Evolutionary conservation across 441 rosid species (phyloP).

Genomic region (Syzygium malaccense): DNA sequence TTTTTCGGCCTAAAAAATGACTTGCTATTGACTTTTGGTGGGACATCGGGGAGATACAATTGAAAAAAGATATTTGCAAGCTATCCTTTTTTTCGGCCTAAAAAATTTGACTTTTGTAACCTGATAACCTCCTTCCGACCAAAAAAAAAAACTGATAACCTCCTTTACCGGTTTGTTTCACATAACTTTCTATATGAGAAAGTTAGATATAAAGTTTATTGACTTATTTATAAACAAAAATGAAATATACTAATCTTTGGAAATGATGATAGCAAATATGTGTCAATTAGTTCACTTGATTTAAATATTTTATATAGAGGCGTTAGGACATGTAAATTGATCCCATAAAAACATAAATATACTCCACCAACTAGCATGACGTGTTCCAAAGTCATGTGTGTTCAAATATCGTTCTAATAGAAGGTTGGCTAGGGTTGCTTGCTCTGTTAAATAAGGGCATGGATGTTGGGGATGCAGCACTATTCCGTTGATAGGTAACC

Average conservation of each 20-base stretch:
- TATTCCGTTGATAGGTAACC: neutral
- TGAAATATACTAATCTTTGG: neutral
- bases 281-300: neutral
- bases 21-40: neutral
- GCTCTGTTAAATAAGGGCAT: neutral
- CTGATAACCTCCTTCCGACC: too few relatives aligned
- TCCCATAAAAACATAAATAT: neutral
- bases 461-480: neutral
- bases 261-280: neutral
- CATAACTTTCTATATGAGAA: neutral
- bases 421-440: neutral
- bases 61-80: neutral
- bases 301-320: neutral
- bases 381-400: neutral
- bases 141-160: too few relatives aligned
- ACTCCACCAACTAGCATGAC: neutral
- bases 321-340: neutral
- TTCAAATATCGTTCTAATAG: neutral
- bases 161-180: neutral
- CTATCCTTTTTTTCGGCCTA: neutral
- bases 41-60: neutral
- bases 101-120: neutral
- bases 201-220: neutral
- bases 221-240: neutral
- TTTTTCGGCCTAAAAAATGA: neutral